Evolutionary conservation across 2,329 filamentous ascomycete species (phyloP).

Genomic region (Colletotrichum sp.): DNA sequence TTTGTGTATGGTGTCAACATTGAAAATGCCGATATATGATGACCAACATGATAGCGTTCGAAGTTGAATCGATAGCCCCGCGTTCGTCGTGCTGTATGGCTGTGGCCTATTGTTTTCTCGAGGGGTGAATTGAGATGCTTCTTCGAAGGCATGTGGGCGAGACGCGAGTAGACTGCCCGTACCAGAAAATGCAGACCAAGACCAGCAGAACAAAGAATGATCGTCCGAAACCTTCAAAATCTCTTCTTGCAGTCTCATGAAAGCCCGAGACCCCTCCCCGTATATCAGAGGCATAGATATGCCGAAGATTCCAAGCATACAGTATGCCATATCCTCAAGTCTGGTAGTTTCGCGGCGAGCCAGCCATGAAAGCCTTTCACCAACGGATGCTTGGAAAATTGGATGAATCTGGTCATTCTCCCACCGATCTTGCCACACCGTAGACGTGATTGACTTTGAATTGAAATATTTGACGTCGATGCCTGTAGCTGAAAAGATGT

Average conservation of each 20-base stretch:
- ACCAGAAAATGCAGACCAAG: background rate
- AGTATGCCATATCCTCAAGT: background rate
- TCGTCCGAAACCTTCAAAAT: background rate
- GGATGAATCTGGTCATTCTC: background rate
- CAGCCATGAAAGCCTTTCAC: background rate
- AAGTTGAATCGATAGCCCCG: background rate
- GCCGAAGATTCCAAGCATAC: background rate
- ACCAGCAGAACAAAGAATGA: background rate
- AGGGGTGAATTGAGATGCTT: background rate
- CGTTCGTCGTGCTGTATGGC: background rate
- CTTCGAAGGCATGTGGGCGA: background rate
- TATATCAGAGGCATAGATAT: background rate
- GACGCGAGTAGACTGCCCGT: background rate
- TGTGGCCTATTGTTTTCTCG: background rate
- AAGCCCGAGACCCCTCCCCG: background rate
- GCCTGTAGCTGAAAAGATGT: background rate
- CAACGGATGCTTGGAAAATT: background rate
- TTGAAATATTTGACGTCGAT: background rate
- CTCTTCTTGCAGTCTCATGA: background rate
- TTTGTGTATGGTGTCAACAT: background rate
- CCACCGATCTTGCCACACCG: background rate
- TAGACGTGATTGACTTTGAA: background rate
- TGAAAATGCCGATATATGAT: background rate
- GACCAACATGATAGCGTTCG: background rate
- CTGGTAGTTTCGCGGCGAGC: background rate